phyloP scores from a whole-genome alignment of 371 early-diverging fungal genomes.

The Mortierella sp. region DNA sequence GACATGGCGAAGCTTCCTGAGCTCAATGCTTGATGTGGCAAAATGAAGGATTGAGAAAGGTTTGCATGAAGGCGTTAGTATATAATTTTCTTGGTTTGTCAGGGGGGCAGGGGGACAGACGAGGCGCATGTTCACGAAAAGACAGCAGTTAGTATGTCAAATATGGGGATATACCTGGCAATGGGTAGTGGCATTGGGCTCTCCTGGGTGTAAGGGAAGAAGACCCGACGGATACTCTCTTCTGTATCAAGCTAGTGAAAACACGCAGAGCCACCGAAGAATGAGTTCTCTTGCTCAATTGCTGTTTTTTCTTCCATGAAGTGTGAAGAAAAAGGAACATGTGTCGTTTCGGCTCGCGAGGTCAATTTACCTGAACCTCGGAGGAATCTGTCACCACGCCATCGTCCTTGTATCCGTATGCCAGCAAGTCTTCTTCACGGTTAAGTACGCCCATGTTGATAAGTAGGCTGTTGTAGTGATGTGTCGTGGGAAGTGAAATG shows the following conservation, averaged over 20 bases:
- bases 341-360: background rate
- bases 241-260: conserved; percentile 28
- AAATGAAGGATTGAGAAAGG: background rate
- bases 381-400: conserved; percentile 67
- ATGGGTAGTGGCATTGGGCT: conserved; percentile 45
- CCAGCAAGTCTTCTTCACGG: conserved; percentile 23
- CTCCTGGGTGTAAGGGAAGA: conserved; percentile 43
- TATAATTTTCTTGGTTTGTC: background rate
- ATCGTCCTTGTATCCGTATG: conserved; percentile 63
- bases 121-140: background rate
- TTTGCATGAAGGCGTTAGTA: background rate
- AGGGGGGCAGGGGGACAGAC: no score
- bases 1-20: conserved; percentile 69
- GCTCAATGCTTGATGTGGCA: conserved; percentile 57
- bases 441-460: conserved; percentile 48
- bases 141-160: no score
- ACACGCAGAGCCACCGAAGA: conserved; percentile 36
- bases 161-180: conserved; percentile 22
- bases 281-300: background rate
- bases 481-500: background rate
- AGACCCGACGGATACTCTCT: conserved; percentile 32
- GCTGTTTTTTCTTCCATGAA: conserved; percentile 42
- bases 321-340: conserved; percentile 60
- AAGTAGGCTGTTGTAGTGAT: background rate
- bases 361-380: conserved; percentile 63